Conservation (phyloP, 345 rosid species). For the Euclidium syriacum region DNA sequence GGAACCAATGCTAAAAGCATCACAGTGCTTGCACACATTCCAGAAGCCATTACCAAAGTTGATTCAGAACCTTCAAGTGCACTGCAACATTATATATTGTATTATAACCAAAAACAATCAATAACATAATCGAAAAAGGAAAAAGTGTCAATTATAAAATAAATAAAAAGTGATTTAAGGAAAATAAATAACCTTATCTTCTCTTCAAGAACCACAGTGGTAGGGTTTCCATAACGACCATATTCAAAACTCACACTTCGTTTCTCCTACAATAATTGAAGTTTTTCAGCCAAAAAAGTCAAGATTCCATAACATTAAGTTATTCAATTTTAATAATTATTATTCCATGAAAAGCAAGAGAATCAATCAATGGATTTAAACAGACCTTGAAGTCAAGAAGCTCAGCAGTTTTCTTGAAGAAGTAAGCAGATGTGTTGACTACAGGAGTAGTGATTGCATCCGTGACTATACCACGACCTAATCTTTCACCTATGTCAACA, state of each 20-base stretch:
- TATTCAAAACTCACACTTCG: slow-evolving; percentile 81
- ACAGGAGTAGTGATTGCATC: slow-evolving; percentile 98
- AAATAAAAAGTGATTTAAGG: background rate
- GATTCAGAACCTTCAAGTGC: slow-evolving; percentile 98
- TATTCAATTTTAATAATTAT: background rate
- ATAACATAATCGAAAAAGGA: background rate
- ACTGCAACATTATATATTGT: slow-evolving; percentile 41
- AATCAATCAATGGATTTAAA: background rate
- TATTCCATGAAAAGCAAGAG: background rate
- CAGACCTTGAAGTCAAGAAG: slow-evolving; percentile 89
- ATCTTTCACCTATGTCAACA: slow-evolving; percentile 62
- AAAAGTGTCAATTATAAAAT: background rate
- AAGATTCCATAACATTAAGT: background rate
- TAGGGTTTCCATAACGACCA: slow-evolving; percentile 98
- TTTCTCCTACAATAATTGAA: slow-evolving; percentile 54
- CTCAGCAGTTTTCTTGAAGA: slow-evolving; percentile 81
- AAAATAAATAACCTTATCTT: slow-evolving; percentile 66
- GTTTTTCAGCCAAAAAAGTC: background rate
- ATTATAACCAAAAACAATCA: slow-evolving; percentile 14
- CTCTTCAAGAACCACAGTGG: slow-evolving; percentile 74
- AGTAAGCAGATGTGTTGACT: slow-evolving; percentile 88
- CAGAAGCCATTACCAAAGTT: slow-evolving; percentile 90
- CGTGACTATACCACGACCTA: slow-evolving; percentile 91
- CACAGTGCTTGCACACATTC: slow-evolving; percentile 96
- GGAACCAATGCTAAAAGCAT: slow-evolving; percentile 94